Evolutionary conservation across 768 basidiomycete genomes (phyloP), one percentile per base, ranked within the genome.

Genomic region (Tricholoma furcatifolium): DNA sequence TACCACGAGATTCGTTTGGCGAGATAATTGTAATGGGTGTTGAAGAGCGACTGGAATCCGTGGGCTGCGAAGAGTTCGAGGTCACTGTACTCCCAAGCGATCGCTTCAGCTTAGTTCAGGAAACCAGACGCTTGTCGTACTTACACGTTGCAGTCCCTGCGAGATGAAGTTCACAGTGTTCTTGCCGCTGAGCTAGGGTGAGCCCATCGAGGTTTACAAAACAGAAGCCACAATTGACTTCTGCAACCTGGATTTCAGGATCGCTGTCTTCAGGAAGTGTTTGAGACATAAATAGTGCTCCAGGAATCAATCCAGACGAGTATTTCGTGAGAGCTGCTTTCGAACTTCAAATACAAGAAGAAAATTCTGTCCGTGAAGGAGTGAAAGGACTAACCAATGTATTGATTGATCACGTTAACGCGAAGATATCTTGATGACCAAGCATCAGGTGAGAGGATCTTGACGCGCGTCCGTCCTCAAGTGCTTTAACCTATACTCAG

Each of bases 161-260:
- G 23, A 75, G 66, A 64, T 90, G 87, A 2, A 53, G 31, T 3
- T 82, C 72, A 60, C 84, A 88, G 60, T 91, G 89, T 10, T 63
- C 59, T 48, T 78, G 65, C 21, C 83, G 78, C 56, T 79, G 63
- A 2, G 56, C 12, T 0, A 63, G 44, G 6, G 73, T 65, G 40
- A 80, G 60, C 4, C 60, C 57, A 14, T 68, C 61, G 10, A 91
- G 66, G 47, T 76, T 69, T 15, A 36, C 10, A 14, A 54, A 47
- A 59, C 88, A 91, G 43, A 87, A 63, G 43, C 75, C 78, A 64
- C 87, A 88, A 38, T 63, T 51, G 38, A 42, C 24, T 20, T 45
- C 43, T 23, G 56, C 36, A 20, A 50, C 18, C 12, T 51, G 40
- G 18, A 54, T 44, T 31, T 59, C 58, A n/a, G 54, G 47, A 40